Base-by-base conservation (phyloP, 768 basidiomycete genomes). In the Boletus barrowsii region DNA sequence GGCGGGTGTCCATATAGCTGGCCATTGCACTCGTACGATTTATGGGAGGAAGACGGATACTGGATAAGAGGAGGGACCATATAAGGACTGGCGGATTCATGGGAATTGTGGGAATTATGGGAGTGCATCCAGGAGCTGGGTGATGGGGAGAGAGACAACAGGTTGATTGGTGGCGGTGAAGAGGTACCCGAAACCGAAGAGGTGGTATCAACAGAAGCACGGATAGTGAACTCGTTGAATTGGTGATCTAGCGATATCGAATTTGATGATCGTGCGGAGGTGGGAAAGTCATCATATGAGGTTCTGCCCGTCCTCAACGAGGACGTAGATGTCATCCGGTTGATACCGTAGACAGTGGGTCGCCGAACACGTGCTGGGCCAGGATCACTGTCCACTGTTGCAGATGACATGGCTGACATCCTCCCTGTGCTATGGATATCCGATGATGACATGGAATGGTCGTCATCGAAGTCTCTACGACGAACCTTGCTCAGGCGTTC, bases 381-480 rank as follows among this genome's bases (percentile, higher is more conserved):
- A 46, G 91, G 90, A 66, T 93, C 91, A 60, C 88, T 90, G 66
- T 92, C 90, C 49, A 90, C 88, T 5, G 91, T 89, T 24, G 86
- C 82, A 64, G 89, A 88, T 18, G 90, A 93, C 62, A 89, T 83
- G 33, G 83, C 81, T 7, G 90, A 92, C 76, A 87, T 80, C 51
- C 83, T 83, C 40, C 85, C 80, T 49, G 83, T 75, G 66, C 84
- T 88, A 60, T 87, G 87, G 30, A 93, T 76, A 61, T 93, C 93
- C 44, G 89, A 91, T 29, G 88, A 91, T 50, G 90, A 92, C 82
- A 92, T 88, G 30, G 93, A 94, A 65, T 89, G 90, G 63, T 93
- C 92, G 65, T 93, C 93, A 72, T 95, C 93, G 60, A 81, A 87
- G 62, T 93, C 90, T 66, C 89, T 76, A 66, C 88, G 81, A 58